Base-by-base conservation (phyloP, 177 flowering plant genomes). In the Tripterygium wilfordii region DNA sequence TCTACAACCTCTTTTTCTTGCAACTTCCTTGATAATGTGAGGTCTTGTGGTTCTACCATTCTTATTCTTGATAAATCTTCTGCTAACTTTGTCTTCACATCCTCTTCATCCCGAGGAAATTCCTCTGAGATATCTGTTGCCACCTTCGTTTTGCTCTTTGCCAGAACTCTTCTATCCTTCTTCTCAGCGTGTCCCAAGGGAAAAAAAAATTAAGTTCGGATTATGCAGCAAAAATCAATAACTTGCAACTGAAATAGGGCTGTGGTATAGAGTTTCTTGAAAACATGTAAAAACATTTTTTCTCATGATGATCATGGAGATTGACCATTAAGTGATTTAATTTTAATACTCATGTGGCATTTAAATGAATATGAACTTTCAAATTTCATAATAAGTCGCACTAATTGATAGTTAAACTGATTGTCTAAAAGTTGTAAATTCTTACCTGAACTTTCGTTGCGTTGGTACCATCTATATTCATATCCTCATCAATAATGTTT, bases 1-100 rank as follows among this genome's bases (percentile, higher is more conserved):
- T 47, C 41, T 20, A 14, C 15, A 12, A 23, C 13, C 20, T 20
- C 14, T 19, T 19, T 23, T 18, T 47, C 63, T 38, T 61, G 29
- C 24, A 44, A 30, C 17, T 51, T 40, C 27, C 20, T 35, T 13
- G 23, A 37, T 28, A 46, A 25, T 39, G 23, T 13, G 16, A 15
- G 13, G 3, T 59, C 62, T 45, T 47, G 61, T 15, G 64, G 30
- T 61, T 49, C 74, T 28, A 37, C 70, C 40, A 39, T 53, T 51
- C 44, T 51, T 55, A 65, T 50, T 29, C 57, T 60, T 21, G 69
- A 54, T n/a, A 55, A 50, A 13, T 70, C 75, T 42, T 72, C 69
- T 15, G 54, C 54, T 42, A 60, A 48, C 40, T 48, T 57, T 28
- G 42, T 19, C 43, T 64, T 56, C 13, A n/a, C 57, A 62, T 57